phyloP scores from a whole-genome alignment of 176 grass and related monocot genomes.

The Triticum urartu region DNA sequence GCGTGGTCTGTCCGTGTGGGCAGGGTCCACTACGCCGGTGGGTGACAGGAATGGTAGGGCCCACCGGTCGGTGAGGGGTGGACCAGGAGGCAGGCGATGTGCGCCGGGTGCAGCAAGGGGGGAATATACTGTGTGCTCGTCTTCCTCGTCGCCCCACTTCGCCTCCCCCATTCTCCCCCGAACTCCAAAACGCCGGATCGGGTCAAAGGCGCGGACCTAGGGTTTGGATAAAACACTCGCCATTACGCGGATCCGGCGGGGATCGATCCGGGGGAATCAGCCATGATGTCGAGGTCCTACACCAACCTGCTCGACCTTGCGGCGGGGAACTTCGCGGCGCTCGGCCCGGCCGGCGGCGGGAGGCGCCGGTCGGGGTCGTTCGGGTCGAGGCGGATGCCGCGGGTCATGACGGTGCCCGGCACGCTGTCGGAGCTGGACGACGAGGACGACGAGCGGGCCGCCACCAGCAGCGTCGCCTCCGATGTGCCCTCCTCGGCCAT shows the following conservation, averaged over 20 bases:
- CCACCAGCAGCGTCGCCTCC: slow-evolving; percentile 49
- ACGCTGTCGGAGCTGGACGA: slow-evolving; percentile 71
- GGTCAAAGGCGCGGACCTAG: slow-evolving; percentile 33
- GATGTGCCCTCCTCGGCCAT: slow-evolving; percentile 55
- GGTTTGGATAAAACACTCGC: slow-evolving; percentile 4
- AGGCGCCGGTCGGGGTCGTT: slow-evolving; percentile 36
- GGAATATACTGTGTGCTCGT: slow-evolving; percentile 40
- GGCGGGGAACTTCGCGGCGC: slow-evolving; percentile 68
- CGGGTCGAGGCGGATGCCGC: slow-evolving; percentile 52
- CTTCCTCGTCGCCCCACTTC: slow-evolving; percentile 24
- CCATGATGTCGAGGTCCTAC: slow-evolving; percentile 89
- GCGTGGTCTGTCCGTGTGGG: background rate
- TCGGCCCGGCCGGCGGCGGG: slow-evolving; percentile 46
- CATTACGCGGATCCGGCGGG: slow-evolving; percentile 15
- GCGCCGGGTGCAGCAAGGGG: background rate
- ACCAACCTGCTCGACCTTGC: slow-evolving; percentile 86
- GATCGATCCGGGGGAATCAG: background rate
- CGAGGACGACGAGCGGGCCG: slow-evolving; percentile 48
- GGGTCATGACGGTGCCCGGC: slow-evolving; percentile 85
- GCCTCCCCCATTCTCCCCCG: background rate
- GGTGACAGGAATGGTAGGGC: fast-evolving
- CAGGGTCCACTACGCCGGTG: background rate
- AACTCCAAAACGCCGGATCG: slow-evolving; percentile 34
- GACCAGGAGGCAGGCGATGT: background rate
- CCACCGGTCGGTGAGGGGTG: background rate